Evolutionary conservation across 805 yeast genomes (phyloP).

Genomic region (Wickerhamomyces silvicola): DNA sequence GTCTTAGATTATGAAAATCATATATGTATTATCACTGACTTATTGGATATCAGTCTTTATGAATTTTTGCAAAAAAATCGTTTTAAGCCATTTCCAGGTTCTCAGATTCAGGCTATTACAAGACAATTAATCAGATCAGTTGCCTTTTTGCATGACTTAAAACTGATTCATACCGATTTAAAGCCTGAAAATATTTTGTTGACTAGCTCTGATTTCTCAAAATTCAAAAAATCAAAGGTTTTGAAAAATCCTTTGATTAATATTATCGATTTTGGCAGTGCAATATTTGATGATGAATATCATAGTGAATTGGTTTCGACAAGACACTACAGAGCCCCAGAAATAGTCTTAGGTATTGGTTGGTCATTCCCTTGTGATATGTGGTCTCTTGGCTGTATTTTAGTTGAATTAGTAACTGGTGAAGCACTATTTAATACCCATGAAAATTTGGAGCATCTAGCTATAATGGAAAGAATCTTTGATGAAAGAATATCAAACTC

Average conservation of each 20-base stretch:
- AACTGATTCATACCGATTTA: slow-evolving; percentile 89
- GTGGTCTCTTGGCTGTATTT: slow-evolving; percentile 94
- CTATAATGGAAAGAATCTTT: slow-evolving; percentile 83
- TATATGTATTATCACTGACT: slow-evolving; percentile 87
- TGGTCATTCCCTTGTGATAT: slow-evolving; percentile 97
- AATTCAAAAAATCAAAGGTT: slow-evolving; percentile 31
- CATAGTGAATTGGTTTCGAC: slow-evolving; percentile 92
- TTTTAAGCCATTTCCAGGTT: slow-evolving; percentile 87
- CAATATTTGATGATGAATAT: slow-evolving; percentile 88
- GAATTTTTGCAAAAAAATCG: slow-evolving; percentile 84
- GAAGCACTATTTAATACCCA: slow-evolving; percentile 93
- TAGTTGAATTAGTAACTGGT: slow-evolving; percentile 88
- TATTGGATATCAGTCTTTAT: slow-evolving; percentile 76
- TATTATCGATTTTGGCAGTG: slow-evolving; percentile 95
- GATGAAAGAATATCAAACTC: slow-evolving; percentile 41
- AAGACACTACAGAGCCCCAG: slow-evolving; percentile 96
- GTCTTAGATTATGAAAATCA: slow-evolving; percentile 92
- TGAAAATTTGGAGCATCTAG: slow-evolving; percentile 89
- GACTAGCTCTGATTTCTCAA: slow-evolving; percentile 17
- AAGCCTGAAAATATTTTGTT: slow-evolving; percentile 88
- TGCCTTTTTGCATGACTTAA: slow-evolving; percentile 83
- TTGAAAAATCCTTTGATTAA: slow-evolving; percentile 76
- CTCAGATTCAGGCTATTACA: slow-evolving; percentile 84
- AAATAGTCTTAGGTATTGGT: slow-evolving; percentile 87
- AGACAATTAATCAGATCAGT: slow-evolving; percentile 81